A percentile compares a stretch with the other conserved stretches of the same genome.
Evolutionary conservation across 2,329 filamentous ascomycete genomes (phyloP).

Genomic region (Neopestalotiopsis clavispora): DNA sequence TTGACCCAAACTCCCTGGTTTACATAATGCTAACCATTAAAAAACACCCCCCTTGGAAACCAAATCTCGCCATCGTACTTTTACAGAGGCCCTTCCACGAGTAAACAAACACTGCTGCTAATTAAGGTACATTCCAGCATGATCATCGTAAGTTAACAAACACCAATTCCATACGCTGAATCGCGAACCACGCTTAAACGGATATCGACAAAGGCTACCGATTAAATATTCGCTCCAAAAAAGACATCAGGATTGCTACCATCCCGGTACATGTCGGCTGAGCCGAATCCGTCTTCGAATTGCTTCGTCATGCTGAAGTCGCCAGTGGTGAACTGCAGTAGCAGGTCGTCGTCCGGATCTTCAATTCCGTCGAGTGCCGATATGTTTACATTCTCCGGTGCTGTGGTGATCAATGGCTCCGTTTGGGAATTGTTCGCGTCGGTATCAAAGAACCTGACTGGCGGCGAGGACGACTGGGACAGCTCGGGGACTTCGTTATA

Average conservation of each 20-base stretch:
- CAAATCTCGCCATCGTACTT: neutral
- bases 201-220: slow-evolving; percentile 19
- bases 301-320: slow-evolving; percentile 55
- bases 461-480: slow-evolving; percentile 63
- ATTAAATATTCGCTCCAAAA: slow-evolving; percentile 41
- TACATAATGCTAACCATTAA: slow-evolving; percentile 1
- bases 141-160: slow-evolving; percentile 11
- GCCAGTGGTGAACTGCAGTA: slow-evolving; percentile 48
- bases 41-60: neutral
- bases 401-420: slow-evolving; percentile 37
- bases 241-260: slow-evolving; percentile 55
- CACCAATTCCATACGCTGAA: slow-evolving; percentile 9
- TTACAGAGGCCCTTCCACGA: slow-evolving; percentile 8
- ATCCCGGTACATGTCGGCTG: slow-evolving; percentile 56
- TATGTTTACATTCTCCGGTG: slow-evolving; percentile 37
- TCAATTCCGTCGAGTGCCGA: slow-evolving; percentile 29
- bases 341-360: slow-evolving; percentile 50
- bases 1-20: neutral
- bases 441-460: slow-evolving; percentile 52
- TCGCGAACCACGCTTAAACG: neutral
- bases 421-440: slow-evolving; percentile 43
- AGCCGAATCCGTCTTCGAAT: slow-evolving; percentile 57
- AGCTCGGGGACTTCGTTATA: slow-evolving; percentile 65
- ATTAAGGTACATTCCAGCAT: slow-evolving; percentile 10
- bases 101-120: neutral